Evolutionary conservation across 2,329 filamentous ascomycete species (phyloP).

Genomic region (Bipolaris bicolor): DNA sequence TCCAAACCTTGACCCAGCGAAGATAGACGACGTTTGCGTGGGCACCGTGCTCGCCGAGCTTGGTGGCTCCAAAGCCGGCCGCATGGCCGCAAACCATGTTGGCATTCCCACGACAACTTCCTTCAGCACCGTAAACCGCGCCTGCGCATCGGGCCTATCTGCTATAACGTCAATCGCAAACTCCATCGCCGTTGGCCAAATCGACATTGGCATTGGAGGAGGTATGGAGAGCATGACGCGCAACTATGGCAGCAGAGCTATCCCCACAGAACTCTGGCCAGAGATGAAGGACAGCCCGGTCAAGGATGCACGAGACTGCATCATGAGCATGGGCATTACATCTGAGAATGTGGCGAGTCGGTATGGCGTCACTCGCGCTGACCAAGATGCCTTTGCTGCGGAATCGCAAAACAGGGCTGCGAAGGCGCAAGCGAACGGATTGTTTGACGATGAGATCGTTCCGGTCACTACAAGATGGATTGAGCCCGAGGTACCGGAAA

Average conservation of each 20-base stretch:
- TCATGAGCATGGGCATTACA: slow-evolving; percentile 94
- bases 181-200: slow-evolving; percentile 74
- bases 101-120: slow-evolving; percentile 74
- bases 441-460: slow-evolving; percentile 80
- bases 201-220: slow-evolving; percentile 77
- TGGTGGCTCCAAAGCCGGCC: slow-evolving; percentile 85
- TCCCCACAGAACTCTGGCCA: slow-evolving; percentile 81
- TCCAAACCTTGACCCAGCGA: slow-evolving; percentile 71
- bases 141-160: slow-evolving; percentile 79
- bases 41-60: slow-evolving; percentile 91
- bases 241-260: slow-evolving; percentile 86
- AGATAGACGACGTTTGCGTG: slow-evolving; percentile 81
- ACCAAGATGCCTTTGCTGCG: slow-evolving; percentile 84
- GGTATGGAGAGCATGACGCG: slow-evolving; percentile 97
- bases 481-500: slow-evolving; percentile 63
- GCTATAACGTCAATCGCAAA: slow-evolving; percentile 77
- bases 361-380: slow-evolving; percentile 73
- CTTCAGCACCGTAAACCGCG: slow-evolving; percentile 87
- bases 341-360: slow-evolving; percentile 84
- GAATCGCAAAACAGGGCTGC: slow-evolving; percentile 76
- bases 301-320: slow-evolving; percentile 79
- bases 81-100: slow-evolving; percentile 87
- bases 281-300: slow-evolving; percentile 68
- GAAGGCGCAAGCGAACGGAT: slow-evolving; percentile 69
- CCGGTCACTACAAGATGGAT: slow-evolving; percentile 74